These are phyloP conservation scores for Wickerhamiella australiensis DNA, from an alignment of 805 yeast species.

Conservation along the genomic window DNA sequence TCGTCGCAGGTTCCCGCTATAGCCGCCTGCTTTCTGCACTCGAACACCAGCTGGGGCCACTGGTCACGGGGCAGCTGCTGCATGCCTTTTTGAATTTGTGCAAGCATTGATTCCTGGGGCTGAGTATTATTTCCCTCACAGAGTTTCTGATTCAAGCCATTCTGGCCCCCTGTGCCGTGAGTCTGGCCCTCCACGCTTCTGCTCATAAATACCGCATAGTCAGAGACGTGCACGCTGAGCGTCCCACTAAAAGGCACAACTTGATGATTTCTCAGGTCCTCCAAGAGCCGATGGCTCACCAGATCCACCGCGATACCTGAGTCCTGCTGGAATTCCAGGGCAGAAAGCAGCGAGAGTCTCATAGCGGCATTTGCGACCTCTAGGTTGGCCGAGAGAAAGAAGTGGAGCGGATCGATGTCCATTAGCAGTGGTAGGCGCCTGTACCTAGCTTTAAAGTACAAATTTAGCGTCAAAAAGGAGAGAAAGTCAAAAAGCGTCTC, in stretches of 20 bases:
- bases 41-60: background rate
- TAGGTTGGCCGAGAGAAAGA: background rate
- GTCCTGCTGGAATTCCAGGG: background rate
- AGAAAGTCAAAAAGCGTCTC: background rate
- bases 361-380: background rate
- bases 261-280: background rate
- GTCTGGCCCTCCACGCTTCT: background rate
- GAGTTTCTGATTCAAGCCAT: no score
- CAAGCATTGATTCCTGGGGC: no score
- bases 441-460: background rate
- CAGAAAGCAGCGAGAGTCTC: background rate
- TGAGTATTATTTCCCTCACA: no score
- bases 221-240: background rate
- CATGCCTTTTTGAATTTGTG: background rate
- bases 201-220: background rate
- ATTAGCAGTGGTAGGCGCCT: background rate
- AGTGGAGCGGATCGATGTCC: background rate
- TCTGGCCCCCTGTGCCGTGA: background rate
- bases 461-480: background rate
- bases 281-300: background rate
- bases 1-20: background rate
- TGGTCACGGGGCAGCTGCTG: background rate
- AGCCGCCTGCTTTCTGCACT: background rate
- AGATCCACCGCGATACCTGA: background rate
- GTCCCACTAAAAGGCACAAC: background rate